A percentile compares a stretch with the other conserved stretches of the same genome.
Conservation (phyloP, 148 eudicot species). For the Euryodendron excelsum region DNA sequence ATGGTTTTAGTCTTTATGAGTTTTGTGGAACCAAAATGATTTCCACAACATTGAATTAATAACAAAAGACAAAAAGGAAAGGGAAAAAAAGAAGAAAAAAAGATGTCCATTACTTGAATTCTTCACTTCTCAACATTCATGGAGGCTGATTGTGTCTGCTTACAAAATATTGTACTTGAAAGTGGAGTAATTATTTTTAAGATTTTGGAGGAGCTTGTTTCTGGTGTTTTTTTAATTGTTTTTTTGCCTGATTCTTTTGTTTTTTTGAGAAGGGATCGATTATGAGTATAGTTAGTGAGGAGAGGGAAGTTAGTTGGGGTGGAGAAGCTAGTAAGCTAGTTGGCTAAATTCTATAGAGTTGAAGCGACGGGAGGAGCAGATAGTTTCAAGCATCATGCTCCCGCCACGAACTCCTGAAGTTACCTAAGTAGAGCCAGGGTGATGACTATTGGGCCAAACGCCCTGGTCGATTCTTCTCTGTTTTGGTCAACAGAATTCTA, state of each 20-base stretch:
- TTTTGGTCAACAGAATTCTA: no score
- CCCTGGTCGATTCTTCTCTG: no score
- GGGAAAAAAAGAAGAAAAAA: not conserved
- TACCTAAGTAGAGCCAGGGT: no score
- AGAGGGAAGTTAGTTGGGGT: no score
- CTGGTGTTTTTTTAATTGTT: not conserved
- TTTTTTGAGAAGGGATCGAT: no score
- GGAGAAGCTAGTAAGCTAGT: no score
- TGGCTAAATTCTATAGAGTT: no score
- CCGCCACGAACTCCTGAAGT: no score
- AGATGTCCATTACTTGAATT: not conserved
- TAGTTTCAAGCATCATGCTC: no score
- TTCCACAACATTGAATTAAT: not conserved
- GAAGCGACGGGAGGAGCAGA: no score
- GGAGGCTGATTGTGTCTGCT: not conserved
- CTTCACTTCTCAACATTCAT: not conserved
- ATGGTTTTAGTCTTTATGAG: not conserved
- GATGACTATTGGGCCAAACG: no score
- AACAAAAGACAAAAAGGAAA: not conserved
- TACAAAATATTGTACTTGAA: not conserved
- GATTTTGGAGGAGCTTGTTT: not conserved
- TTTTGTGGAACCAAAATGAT: not conserved
- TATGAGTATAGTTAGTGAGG: no score
- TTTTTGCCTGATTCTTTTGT: not conserved
- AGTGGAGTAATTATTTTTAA: not conserved